These are phyloP conservation scores for Verticillium klebahnii DNA, from an alignment of 2,329 filamentous ascomycete species.

Conservation along the genomic window DNA sequence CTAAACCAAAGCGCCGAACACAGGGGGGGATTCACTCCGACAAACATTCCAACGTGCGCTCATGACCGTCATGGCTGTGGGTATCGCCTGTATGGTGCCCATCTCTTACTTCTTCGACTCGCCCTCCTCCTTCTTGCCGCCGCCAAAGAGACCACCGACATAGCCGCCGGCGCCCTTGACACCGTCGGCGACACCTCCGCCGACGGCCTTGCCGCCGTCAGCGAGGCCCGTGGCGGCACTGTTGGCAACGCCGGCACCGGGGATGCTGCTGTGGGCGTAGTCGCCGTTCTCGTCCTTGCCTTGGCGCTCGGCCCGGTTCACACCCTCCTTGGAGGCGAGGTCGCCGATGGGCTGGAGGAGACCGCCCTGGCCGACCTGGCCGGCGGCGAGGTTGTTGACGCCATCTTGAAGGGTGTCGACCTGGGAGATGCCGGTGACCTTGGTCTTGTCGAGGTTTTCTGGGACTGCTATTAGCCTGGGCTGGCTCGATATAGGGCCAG, in stretches of 20 bases:
- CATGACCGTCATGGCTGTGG: background rate
- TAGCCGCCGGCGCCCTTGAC: constrained; percentile 22
- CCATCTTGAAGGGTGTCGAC: constrained; percentile 66
- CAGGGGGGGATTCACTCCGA: background rate
- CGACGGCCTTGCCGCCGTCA: constrained; percentile 26
- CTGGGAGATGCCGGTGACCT: constrained; percentile 62
- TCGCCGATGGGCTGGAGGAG: constrained; percentile 62
- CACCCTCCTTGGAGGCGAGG: constrained; percentile 55
- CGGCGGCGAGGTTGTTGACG: constrained; percentile 56
- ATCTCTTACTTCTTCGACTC: constrained; percentile 8
- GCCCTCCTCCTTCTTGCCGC: constrained; percentile 18
- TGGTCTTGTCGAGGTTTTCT: constrained; percentile 66
- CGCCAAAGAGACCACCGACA: constrained; percentile 29
- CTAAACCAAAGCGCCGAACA: background rate
- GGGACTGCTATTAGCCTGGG: constrained; percentile 2
- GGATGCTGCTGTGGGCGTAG: constrained; percentile 30
- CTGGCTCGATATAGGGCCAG: background rate
- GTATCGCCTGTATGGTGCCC: background rate
- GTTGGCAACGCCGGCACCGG: constrained; percentile 21
- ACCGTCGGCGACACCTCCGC: constrained; percentile 18
- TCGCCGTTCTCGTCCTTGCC: constrained; percentile 58
- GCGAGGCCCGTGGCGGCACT: constrained; percentile 19
- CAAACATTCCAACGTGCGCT: background rate
- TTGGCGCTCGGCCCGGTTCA: constrained; percentile 60
- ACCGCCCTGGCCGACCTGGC: constrained; percentile 65